Evolutionary conservation across 305 asterid genomes (phyloP), one percentile per base, ranked within the genome.

Genomic region (Fraxinus sp.): DNA sequence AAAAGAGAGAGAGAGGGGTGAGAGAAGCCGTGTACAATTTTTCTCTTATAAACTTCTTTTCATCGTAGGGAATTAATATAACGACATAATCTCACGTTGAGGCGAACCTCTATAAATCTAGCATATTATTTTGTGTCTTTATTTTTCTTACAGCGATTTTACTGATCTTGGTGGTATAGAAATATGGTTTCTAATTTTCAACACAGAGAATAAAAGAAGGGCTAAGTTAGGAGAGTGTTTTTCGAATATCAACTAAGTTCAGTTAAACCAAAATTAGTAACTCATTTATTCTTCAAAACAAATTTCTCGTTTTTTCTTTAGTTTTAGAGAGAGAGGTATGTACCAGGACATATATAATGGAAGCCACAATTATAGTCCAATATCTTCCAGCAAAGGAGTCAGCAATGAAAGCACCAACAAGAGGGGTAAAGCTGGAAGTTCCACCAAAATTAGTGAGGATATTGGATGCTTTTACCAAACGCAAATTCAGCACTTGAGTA

Each of bases 301-400:
- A 55, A 55, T 16, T 55, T 62, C 28, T 20, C 4, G 33, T 0
- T 22, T 8, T 8, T 64, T 6, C 2, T 8, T 64, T 22, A 64
- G 72, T 2, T 20, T 62, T 64, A 7, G 43, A 52, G 26, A 24
- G 28, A 46, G 43, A 28, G 4, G 30, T 30, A 79, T 68, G 35
- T 22, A 90, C 98, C 97, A 93, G 62, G 78, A 90, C 79, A 82
- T 94, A 93, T 64, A 93, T 81, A 2, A 89, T 78, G 84, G 95
- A 91, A 7, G 90, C 97, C 28, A 86, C 80, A 76, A 89, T 41
- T 70, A 94, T 94, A 0, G 97, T 94, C 96, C 95, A 92, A 73
- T 89, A 93, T 39, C 97, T 84, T 0, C 97, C 97, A 0, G 92
- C 94, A 33, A 89, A 91, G 2, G 97, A 90, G 80, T 93, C 98